Evolutionary conservation across 2,329 filamentous ascomycete genomes (phyloP), one percentile per base, ranked within the genome.

Genomic region (Penicillium freii): DNA sequence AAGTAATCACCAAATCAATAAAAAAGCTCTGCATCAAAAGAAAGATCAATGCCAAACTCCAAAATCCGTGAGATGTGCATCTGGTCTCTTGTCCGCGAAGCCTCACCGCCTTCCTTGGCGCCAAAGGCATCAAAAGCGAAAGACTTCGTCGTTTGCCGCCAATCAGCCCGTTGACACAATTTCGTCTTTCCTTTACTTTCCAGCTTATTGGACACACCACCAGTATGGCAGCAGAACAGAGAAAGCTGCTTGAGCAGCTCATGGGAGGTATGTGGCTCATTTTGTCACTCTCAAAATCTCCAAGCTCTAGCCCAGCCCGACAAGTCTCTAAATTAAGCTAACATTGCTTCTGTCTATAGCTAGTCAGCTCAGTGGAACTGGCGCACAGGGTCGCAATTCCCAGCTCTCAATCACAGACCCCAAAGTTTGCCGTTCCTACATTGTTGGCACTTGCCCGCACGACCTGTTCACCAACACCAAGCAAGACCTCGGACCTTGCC

Each of bases 381-480:
- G 88, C 56, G 83, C 88, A 58, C 82, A 84, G 57, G 87, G 88
- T 48, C 90, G 88, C 78, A 86, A 87, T 66, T 84, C 90, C 39
- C 90, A 96, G 75, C 84, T 97, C 67, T 88, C 89, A 62, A 89
- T 99, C 68, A 94, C 87, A 58, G 94, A 97, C 75, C 84, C 90
- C 53, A 97, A 96, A 78, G 90, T 96, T 68, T 99, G 94, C 81
- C 90, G 91, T 54, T 97, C 92, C 19, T 97, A 93, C 75, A 84
- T 99, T 49, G 92, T 86, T 61, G 94, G 94, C 68, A 95, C 91
- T 58, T 99, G 94, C 75, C 94, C 94, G 0, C 93, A 97, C 81
- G 94, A 99, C 73, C 91, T 99, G 71, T 99, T 99, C 83, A 99
- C 93, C 64, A 99, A 99, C 79, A 99, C 94, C 45, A 97, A 97